These are phyloP conservation scores for Paxillus ammoniavirescens DNA, from an alignment of 768 basidiomycete species.

Conservation along the genomic window DNA sequence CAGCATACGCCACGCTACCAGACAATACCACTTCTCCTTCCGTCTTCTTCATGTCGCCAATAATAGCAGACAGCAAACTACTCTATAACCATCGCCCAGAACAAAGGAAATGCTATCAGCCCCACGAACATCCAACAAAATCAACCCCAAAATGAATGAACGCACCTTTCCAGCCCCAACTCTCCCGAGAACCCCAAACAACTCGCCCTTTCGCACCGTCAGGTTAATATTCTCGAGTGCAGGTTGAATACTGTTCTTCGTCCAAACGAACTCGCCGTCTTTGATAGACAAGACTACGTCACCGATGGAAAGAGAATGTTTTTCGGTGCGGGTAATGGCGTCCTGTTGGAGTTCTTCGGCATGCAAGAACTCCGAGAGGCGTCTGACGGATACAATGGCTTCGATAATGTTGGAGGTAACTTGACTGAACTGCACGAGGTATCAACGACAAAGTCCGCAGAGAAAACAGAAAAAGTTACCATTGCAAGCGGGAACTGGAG, in stretches of 20 bases:
- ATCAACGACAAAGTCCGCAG: background rate
- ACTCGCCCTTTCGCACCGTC: conserved; percentile 75
- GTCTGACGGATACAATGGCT: conserved; percentile 78
- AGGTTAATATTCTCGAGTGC: conserved; percentile 79
- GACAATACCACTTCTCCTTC: conserved; percentile 71
- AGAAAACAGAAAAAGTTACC: conserved; percentile 48
- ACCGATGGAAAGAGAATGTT: conserved; percentile 44
- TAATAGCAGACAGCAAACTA: conserved; percentile 73
- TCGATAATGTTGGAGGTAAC: conserved; percentile 83
- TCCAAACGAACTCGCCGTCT: conserved; percentile 84
- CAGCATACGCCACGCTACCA: conserved; percentile 78
- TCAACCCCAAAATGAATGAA: background rate
- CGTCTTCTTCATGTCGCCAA: conserved; percentile 80
- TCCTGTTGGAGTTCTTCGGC: conserved; percentile 81
- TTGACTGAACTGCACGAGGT: conserved; percentile 51
- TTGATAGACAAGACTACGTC: conserved; percentile 71
- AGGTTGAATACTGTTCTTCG: conserved; percentile 47
- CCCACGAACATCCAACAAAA: background rate
- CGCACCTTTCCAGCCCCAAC: conserved; percentile 88
- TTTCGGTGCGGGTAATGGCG: conserved; percentile 56
- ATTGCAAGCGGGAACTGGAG: conserved; percentile 84
- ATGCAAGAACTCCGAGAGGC: conserved; percentile 71
- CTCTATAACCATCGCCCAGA: conserved; percentile 39
- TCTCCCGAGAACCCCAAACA: conserved; percentile 82
- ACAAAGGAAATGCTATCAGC: background rate